Evolutionary conservation across 257 asterid species (phyloP), one percentile per base, ranked within the genome.

Genomic region (Oldenlandia corymbosa): DNA sequence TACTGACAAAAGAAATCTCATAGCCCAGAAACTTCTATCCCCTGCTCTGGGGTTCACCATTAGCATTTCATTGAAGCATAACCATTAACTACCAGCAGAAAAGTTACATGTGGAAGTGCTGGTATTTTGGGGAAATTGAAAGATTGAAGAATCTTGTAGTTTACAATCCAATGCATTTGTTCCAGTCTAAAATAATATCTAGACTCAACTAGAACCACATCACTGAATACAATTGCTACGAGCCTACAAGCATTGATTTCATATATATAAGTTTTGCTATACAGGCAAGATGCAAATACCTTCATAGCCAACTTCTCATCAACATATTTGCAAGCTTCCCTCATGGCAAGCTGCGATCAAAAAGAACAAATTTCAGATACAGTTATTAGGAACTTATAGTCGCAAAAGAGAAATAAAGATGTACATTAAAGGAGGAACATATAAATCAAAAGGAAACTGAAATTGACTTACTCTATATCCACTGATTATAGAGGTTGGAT

Each of bases 281-380:
- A 41, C 23, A 46, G 16, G 10, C 56, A 69, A 45, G 10, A 55
- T 24, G 4, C 10, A 7, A 43, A 60, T 79, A 93, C 99, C 97
- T 90, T 90, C 59, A 85, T 76, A 55, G 94, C 94, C 76, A 90
- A 67, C 70, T 87, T 93, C 34, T 93, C 96, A 70, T 90, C 95
- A n/a, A 90, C 92, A 67, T 93, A 93, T 55, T 93, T 90, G 85
- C 96, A 90, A 54, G 97, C 99, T 80, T 93, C 99, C 81, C 96
- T 87, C 99, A 90, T 90, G 47, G 95, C 95, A 70, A 93, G 97
- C 96, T 93, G 96, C 41, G 30, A 78, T 46, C 62, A 70, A 67
- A 68, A 65, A 48, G 42, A 50, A 28, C 34, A 32, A 73, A 43
- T 45, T 34, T 52, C 56, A 24, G 37, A 30, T 21, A 56, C 27